Base-by-base conservation (phyloP, 495 filamentous ascomycete genomes). In the Daldinia bambusicola region DNA sequence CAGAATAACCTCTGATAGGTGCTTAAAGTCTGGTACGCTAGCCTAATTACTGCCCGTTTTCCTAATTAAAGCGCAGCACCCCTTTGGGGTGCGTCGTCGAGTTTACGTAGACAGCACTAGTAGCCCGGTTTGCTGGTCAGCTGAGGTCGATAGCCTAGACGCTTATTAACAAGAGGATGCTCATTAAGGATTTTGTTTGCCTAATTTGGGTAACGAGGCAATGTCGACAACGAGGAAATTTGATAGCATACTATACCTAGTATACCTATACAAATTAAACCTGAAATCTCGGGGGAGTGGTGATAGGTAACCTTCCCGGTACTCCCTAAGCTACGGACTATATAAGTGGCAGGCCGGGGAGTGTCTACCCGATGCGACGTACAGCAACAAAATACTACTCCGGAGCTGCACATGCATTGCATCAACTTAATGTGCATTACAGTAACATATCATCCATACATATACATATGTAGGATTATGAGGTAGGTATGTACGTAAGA, bases 161-260 rank as follows among this genome's bases (percentile, higher is more conserved):
- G 53, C 53, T 56, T 37, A 56, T 32, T 9, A n/a, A 16, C 13
- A 53, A 32, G 14, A 2, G 50, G 50, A 53, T 32, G 13, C 14
- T n/a, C 12, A 32, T 12, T 26, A 26, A 53, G n/a, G n/a, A 56
- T 36, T 13, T 13, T 56, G 32, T 18, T 56, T 56, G 16, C 53
- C 53, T 56, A 56, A 34, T 56, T 36, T 8, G 53, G 32, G 8
- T 38, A 56, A 38, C 32, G 16, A 56, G n/a, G 32, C 7, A 32
- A 18, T 6, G 16, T 20, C 10, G 6, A 18, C 22, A 51, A 51
- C 16, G 26, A 32, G 16, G 43, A 10, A 10, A 26, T 1, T 20
- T 26, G 9, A 18, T 50, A 26, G 6, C 45, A 26, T 26, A 1
- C 26, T 26, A 26, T 50, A 50, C 40, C 40, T 43, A 50, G 45